Evolutionary conservation across 2,329 filamentous ascomycete genomes (phyloP).

Genomic region (Fusarium transvaalense): DNA sequence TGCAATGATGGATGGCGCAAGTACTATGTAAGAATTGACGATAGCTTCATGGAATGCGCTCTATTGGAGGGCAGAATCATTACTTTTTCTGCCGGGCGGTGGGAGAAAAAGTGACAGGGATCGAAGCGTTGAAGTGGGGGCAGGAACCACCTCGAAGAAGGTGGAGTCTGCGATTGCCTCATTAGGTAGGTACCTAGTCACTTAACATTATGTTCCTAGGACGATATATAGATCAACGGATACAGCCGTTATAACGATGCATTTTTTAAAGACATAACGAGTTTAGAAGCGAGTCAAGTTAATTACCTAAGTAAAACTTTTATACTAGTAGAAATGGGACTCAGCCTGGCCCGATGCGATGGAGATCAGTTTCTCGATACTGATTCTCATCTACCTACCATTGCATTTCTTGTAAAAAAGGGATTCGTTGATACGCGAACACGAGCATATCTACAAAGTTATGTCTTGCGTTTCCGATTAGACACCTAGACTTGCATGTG

Average conservation of each 20-base stretch:
- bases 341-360: background rate
- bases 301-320: no score
- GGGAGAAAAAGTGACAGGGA: conserved; percentile 7
- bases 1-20: conserved; percentile 21
- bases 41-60: conserved; percentile 33
- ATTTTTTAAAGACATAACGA: background rate
- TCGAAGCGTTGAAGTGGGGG: conserved; percentile 8
- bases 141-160: conserved; percentile 7
- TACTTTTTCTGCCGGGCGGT: conserved; percentile 54
- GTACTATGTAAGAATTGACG: conserved; percentile 32
- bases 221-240: background rate
- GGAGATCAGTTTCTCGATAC: background rate
- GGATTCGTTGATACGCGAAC: background rate
- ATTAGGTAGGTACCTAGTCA: conserved; percentile 40
- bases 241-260: no score
- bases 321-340: background rate
- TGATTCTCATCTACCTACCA: background rate
- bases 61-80: conserved; percentile 20
- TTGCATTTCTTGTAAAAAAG: no score
- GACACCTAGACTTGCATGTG: background rate
- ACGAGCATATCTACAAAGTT: background rate
- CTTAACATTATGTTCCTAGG: no score
- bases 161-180: conserved; percentile 35
- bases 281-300: background rate
- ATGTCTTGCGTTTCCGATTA: background rate